Percentiles rank a stretch among this genome's conserved stretches.
Evolutionary conservation across 371 early-diverging fungal genomes (phyloP).

Genomic region (Mucor racemosus): DNA sequence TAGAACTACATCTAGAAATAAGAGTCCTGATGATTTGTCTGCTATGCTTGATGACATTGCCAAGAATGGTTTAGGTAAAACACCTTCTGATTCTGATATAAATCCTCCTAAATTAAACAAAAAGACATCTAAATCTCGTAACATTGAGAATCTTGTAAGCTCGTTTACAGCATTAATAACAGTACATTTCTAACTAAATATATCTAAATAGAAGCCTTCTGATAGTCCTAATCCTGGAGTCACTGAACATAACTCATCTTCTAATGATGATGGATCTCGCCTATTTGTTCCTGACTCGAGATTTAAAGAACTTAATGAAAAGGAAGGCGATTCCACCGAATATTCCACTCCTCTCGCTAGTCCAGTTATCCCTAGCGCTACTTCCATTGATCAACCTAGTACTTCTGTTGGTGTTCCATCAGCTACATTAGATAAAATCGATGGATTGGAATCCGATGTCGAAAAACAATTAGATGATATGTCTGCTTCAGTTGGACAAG

Average conservation of each 20-base stretch:
- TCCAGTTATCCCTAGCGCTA: neutral
- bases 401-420: too few species aligned
- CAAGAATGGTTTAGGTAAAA: neutral
- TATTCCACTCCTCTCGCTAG: neutral
- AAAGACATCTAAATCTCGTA: neutral
- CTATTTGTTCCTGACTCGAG: neutral
- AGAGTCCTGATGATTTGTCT: neutral
- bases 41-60: neutral
- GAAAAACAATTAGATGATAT: constrained; percentile 17
- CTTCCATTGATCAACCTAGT: neutral
- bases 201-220: neutral
- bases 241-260: neutral
- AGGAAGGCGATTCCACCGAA: neutral
- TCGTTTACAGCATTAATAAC: too few species aligned
- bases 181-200: neutral
- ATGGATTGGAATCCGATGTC: constrained; percentile 10
- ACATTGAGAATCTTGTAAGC: neutral
- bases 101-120: neutral
- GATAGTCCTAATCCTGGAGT: neutral
- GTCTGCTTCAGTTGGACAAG: constrained; percentile 1
- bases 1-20: neutral
- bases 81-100: constrained; percentile 1
- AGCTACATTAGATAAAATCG: neutral
- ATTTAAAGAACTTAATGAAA: neutral
- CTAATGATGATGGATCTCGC: neutral